These are phyloP conservation scores for Rubroboletus pulcherrimus DNA, from an alignment of 768 basidiomycete species.

Conservation along the genomic window DNA sequence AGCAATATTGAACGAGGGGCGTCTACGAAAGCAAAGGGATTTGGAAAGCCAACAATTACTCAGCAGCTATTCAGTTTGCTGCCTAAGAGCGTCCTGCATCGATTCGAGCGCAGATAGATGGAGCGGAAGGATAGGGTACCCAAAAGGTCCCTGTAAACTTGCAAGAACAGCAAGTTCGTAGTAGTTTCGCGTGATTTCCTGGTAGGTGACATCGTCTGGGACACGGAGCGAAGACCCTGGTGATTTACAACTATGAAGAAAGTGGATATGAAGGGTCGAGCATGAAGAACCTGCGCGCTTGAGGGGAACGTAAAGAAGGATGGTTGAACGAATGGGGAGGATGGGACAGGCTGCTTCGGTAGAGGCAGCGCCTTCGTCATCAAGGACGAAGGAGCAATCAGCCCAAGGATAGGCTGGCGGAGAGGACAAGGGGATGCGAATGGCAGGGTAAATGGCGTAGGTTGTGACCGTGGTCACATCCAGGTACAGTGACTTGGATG, in stretches of 20 bases:
- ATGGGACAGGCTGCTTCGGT: conserved; percentile 37
- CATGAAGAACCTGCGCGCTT: conserved; percentile 37
- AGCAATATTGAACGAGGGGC: conserved; percentile 4
- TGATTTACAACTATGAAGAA: conserved; percentile 50
- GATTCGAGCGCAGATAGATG: conserved; percentile 71
- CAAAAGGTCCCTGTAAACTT: conserved; percentile 38
- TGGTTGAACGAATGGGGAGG: conserved; percentile 54
- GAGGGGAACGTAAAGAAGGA: conserved; percentile 53
- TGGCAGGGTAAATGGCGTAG: conserved; percentile 46
- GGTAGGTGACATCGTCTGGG: conserved; percentile 32
- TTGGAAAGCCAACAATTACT: not conserved
- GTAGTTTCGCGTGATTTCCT: conserved; percentile 65
- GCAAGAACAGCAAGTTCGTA: conserved; percentile 67
- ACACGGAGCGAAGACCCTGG: conserved; percentile 35
- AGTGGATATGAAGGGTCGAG: conserved; percentile 57
- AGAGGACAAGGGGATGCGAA: conserved; percentile 41
- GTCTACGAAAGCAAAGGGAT: conserved; percentile 13
- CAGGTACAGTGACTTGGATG: conserved; percentile 29
- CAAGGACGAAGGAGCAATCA: conserved; percentile 32
- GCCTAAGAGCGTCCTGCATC: conserved; percentile 45
- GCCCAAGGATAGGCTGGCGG: conserved; percentile 29
- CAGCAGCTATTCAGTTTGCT: conserved; percentile 21
- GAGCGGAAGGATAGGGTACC: conserved; percentile 58
- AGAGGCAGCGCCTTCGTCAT: conserved; percentile 23
- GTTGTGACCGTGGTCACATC: conserved; percentile 40